Evolutionary conservation across 1,139 yeast species (phyloP).

Genomic region (Saccharomyces uvarum): DNA sequence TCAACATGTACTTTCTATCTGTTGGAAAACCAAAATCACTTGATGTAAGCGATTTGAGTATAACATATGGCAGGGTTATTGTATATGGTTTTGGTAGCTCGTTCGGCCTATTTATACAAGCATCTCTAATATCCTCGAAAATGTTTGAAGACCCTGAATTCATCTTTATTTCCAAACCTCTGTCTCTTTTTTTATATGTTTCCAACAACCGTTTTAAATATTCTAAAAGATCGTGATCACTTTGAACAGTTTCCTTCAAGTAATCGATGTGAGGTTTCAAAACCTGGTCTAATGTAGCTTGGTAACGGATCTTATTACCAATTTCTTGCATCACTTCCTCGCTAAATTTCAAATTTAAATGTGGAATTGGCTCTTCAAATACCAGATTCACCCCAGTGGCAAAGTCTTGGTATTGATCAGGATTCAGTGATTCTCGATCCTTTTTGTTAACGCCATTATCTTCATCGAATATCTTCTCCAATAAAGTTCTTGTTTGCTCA

Average conservation of each 20-base stretch:
- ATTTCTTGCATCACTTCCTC: slow-evolving; percentile 13
- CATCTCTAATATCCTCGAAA: slow-evolving; percentile 14
- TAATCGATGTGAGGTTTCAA: slow-evolving; percentile 19
- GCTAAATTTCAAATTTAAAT: slow-evolving; percentile 7
- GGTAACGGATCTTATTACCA: slow-evolving; percentile 20
- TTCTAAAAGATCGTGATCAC: slow-evolving; percentile 24
- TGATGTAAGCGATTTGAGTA: slow-evolving; percentile 17
- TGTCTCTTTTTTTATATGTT: slow-evolving; percentile 15
- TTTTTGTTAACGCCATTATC: slow-evolving; percentile 4
- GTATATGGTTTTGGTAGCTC: slow-evolving; percentile 26
- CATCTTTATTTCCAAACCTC: slow-evolving; percentile 7
- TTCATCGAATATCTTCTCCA: slow-evolving; percentile 15
- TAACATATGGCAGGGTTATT: slow-evolving; percentile 23
- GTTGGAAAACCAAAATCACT: slow-evolving; percentile 17
- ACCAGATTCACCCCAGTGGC: background rate
- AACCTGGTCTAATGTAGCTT: slow-evolving; percentile 17
- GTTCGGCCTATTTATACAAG: slow-evolving; percentile 7
- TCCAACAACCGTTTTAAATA: slow-evolving; percentile 12
- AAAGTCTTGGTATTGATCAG: background rate
- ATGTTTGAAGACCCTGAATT: slow-evolving; percentile 8
- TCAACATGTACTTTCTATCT: slow-evolving; percentile 22
- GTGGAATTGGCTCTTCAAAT: background rate
- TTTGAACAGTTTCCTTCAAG: slow-evolving; percentile 11
- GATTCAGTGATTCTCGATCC: background rate
- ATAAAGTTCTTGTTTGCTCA: slow-evolving; percentile 16